Conservation (phyloP, 2,329 filamentous ascomycete species). For the Malbranchea zuffiana region DNA sequence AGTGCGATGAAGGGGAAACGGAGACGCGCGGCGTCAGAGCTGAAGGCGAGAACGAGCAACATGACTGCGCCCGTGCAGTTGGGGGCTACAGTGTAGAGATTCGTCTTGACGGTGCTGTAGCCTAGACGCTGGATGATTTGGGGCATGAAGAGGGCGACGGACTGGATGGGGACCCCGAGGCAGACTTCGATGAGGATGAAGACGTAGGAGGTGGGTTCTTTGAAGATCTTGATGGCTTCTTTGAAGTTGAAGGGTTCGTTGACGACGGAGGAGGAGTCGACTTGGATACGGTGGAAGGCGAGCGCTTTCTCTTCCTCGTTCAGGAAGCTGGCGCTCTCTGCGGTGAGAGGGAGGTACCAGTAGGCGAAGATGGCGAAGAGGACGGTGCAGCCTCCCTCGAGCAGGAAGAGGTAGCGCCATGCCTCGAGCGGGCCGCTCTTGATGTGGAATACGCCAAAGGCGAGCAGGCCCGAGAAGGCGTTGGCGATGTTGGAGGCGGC, state of each 20-base stretch:
- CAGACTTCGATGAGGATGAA: constrained; percentile 50
- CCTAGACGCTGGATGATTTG: constrained; percentile 46
- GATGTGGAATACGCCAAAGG: constrained; percentile 53
- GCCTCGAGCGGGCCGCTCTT: constrained; percentile 36
- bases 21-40: constrained; percentile 54
- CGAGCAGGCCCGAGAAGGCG: constrained; percentile 51
- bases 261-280: constrained; percentile 59
- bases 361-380: constrained; percentile 54
- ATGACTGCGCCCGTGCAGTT: constrained; percentile 64
- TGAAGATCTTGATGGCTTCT: constrained; percentile 44
- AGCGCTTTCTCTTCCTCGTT: constrained; percentile 54
- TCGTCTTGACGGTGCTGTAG: constrained; percentile 53
- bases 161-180: constrained; percentile 48
- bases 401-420: constrained; percentile 46
- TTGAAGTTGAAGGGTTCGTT: constrained; percentile 45
- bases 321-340: constrained; percentile 55
- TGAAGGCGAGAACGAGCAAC: constrained; percentile 60
- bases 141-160: constrained; percentile 47
- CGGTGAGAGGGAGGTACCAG: constrained; percentile 57
- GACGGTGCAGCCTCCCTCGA: constrained; percentile 50
- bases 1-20: constrained; percentile 65
- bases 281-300: constrained; percentile 61
- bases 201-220: constrained; percentile 43
- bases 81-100: constrained; percentile 72
- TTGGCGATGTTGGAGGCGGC: constrained; percentile 64